A percentile compares a stretch with the other conserved stretches of the same genome.
phyloP scores from a whole-genome alignment of 108 stramenopile species.

The Cyclostephanos invisitatus region DNA sequence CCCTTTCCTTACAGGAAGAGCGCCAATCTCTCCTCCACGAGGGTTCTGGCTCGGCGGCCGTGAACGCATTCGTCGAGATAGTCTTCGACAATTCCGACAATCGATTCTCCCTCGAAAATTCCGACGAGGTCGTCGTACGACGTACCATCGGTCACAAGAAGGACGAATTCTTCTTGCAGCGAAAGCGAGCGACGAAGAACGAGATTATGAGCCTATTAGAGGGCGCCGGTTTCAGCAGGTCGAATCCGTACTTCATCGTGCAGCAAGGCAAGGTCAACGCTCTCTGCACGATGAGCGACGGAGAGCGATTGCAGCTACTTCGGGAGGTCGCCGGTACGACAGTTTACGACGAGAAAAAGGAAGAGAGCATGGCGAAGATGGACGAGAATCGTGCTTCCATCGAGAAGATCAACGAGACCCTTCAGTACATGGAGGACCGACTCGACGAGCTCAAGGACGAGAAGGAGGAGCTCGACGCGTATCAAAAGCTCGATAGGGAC shows the following conservation, averaged over 20 bases:
- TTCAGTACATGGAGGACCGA: slow-evolving; percentile 87
- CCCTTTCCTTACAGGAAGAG: slow-evolving; percentile 70
- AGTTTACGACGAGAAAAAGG: slow-evolving; percentile 97
- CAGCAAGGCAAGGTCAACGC: slow-evolving; percentile 99
- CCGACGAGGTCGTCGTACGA: slow-evolving; percentile 95
- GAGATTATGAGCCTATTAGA: slow-evolving; percentile 94
- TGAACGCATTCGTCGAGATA: slow-evolving; percentile 97
- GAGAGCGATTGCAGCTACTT: slow-evolving; percentile 87
- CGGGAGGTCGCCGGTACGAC: slow-evolving; percentile 97
- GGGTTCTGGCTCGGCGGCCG: slow-evolving; percentile 86
- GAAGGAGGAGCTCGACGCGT: slow-evolving; percentile 94
- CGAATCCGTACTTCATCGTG: slow-evolving; percentile 99
- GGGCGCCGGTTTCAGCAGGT: slow-evolving; percentile 96
- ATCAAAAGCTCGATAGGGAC: slow-evolving; percentile 89
- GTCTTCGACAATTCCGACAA: slow-evolving; percentile 98
- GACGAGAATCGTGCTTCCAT: slow-evolving; percentile 85
- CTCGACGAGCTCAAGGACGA: slow-evolving; percentile 93
- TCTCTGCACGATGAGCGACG: slow-evolving; percentile 94
- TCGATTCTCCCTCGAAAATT: slow-evolving; percentile 89
- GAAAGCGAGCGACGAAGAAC: slow-evolving; percentile 89
- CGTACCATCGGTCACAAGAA: slow-evolving; percentile 98
- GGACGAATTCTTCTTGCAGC: slow-evolving; percentile 99
- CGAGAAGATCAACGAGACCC: slow-evolving; percentile 89
- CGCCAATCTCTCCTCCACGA: slow-evolving; percentile 90
- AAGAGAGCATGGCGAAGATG: slow-evolving; percentile 92